A percentile compares a stretch with the other conserved stretches of the same genome.
phyloP scores from a whole-genome alignment of 192 early-diverging fungal species.

The Coemansia reversa region DNA sequence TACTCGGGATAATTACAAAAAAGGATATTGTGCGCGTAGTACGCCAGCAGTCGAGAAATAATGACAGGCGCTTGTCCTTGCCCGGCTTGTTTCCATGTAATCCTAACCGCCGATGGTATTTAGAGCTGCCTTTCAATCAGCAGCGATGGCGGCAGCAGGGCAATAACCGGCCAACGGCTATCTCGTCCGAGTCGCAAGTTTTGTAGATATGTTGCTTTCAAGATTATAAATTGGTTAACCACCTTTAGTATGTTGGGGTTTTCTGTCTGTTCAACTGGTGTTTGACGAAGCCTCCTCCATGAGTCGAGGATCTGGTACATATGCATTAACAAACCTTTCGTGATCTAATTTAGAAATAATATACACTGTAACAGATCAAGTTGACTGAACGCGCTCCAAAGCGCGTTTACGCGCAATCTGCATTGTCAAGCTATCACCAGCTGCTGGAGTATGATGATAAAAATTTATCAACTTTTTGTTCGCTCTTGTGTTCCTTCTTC shows the following conservation, averaged over 20 bases:
- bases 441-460: no score
- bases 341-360: no score
- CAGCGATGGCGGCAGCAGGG: slow-evolving; percentile 4
- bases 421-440: not conserved
- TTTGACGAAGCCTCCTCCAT: no score
- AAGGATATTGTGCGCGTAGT: slow-evolving; percentile 64
- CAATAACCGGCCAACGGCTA: not conserved
- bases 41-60: slow-evolving; percentile 45
- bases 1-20: slow-evolving; percentile 70
- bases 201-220: slow-evolving; percentile 5
- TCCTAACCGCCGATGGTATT: not conserved
- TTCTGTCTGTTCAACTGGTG: no score
- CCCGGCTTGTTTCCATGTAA: slow-evolving; percentile 10
- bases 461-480: not conserved
- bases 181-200: slow-evolving; percentile 33
- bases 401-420: slow-evolving; percentile 2
- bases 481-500: slow-evolving; percentile 8
- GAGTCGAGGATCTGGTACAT: no score
- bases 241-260: not conserved
- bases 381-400: no score
- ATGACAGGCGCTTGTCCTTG: slow-evolving; percentile 24
- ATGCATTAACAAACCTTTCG: no score
- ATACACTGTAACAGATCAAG: no score
- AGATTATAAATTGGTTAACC: not conserved
- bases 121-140: not conserved